Evolutionary conservation across 345 rosid species (phyloP), one percentile per base, ranked within the genome.

Genomic region (Lepidium africanum): DNA sequence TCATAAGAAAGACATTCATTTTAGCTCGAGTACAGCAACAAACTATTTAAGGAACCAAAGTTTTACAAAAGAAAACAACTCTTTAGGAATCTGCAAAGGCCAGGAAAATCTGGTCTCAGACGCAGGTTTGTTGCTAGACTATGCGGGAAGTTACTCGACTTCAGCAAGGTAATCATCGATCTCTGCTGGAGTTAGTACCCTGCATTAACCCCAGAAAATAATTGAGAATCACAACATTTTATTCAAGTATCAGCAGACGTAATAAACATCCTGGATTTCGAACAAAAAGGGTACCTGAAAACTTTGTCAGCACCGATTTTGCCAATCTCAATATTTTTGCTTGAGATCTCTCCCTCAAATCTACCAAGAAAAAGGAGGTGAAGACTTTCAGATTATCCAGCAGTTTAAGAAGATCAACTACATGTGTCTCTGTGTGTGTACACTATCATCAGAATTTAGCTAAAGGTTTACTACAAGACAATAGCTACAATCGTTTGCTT

Each of bases 321-420:
- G 66, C 93, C 97, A 59, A 88, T 91, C 76, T 91, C 97, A 66
- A 91, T 88, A 79, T 91, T 91, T 79, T 91, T 87, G 60, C 88
- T 80, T 3, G 92, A 83, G 38, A 87, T 87, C 70, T 92, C 93
- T 40, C 98, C 98, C 82, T 92, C 98, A 75, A 92, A 92, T 64
- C 98, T 92, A 76, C 77, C 83, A 46, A 41, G 62, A 40, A 16
- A 39, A n/a, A 59, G 30, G 7, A 52, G 55, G 23, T 70, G 25
- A 50, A 27, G 52, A 59, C 35, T 40, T 68, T 42, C 52, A 15
- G 17, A n/a, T 65, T 38, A 33, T 58, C 4, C 10, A 8, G 59
- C 50, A 46, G 38, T 32, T 16, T 17, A 59, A 39, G 54, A 56
- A 16, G 53, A 33, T 1, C 19, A 50, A n/a, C 7, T 40, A 69